These are phyloP conservation scores for Babesia bigemina DNA, from an alignment of 169 alveolate genomes.

Conservation along the genomic window DNA sequence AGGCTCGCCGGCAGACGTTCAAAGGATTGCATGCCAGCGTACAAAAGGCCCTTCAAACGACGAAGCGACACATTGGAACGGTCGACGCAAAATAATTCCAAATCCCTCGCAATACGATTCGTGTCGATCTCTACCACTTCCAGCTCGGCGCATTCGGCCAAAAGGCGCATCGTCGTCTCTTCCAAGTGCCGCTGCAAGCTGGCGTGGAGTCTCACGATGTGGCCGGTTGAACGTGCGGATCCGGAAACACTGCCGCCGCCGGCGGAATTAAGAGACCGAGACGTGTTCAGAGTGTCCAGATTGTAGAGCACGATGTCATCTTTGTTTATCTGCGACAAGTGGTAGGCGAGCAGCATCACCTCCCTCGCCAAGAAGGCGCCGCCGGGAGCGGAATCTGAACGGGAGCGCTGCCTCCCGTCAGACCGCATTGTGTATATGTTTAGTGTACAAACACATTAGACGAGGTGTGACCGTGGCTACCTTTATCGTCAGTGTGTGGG, in stretches of 20 bases:
- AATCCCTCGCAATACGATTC: conserved; percentile 34
- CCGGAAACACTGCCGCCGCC: background rate
- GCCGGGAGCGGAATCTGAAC: conserved; percentile 11
- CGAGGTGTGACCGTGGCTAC: background rate
- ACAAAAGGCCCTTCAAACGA: conserved; percentile 31
- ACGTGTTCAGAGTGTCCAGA: conserved; percentile 16
- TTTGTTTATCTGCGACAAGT: conserved; percentile 37
- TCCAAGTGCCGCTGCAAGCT: conserved; percentile 31
- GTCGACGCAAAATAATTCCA: conserved; percentile 23
- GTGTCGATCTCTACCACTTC: conserved; percentile 26
- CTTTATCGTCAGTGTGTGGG: conserved; percentile 23
- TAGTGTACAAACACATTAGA: conserved; percentile 10
- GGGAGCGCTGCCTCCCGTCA: conserved; percentile 8
- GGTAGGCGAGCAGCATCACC: conserved; percentile 30
- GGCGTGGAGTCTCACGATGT: conserved; percentile 25
- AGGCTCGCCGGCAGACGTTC: conserved; percentile 29
- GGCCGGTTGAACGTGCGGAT: conserved; percentile 21
- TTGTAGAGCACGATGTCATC: conserved; percentile 37
- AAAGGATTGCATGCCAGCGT: conserved; percentile 36
- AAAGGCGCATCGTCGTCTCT: conserved; percentile 26
- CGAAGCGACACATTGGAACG: conserved; percentile 25
- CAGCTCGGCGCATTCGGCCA: conserved; percentile 28
- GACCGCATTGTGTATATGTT: background rate
- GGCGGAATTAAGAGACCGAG: background rate
- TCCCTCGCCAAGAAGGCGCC: conserved; percentile 51